Evolutionary conservation across 2,329 filamentous ascomycete species (phyloP), one percentile per base, ranked within the genome.

Genomic region (Cladosporium sp.): DNA sequence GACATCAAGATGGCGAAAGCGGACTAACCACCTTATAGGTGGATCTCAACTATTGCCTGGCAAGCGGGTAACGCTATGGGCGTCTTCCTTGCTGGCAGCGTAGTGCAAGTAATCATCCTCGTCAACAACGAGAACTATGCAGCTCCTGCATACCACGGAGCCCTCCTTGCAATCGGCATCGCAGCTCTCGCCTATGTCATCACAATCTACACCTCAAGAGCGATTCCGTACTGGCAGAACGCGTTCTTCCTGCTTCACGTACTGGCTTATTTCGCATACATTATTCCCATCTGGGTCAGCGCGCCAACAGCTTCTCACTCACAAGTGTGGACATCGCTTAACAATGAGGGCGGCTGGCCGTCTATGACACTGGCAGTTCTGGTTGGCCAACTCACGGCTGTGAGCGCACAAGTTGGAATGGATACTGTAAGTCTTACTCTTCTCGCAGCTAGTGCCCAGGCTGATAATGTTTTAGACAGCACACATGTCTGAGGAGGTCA

Each of bases 81-180:
- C 6, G 49, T 64, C 2, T 64, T 66, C 25, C 19, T 67, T n/a
- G 57, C 58, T 9, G 64, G 64, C n/a, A 61, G 56, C 9, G 55
- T 64, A 6, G 45, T 65, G 1, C 65, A 66, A 22, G 58, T 51
- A 7, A 60, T 64, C 5, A 65, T 66, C 14, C 69, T 74, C 51
- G 70, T 77, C 59, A 75, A 76, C 34, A 64, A 75, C 51, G 74
- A 76, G 0, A 66, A 72, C 22, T 81, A 80, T 58, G 61, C 62
- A 0, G 71, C 75, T 0, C 70, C 73, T 12, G 70, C 67, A 19
- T 83, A 78, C 38, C 80, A 82, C 51, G 76, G 72, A 1, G 81
- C 79, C 0, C 68, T 82, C 2, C 66, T 82, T 0, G 73, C 74
- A 55, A 56, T 76, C 67, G 76, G 74, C 69, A 54, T 42, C 37